Percentiles rank a stretch among this genome's conserved stretches.
phyloP scores from a whole-genome alignment of 108 stramenopile species.

The Tribonema minus region DNA sequence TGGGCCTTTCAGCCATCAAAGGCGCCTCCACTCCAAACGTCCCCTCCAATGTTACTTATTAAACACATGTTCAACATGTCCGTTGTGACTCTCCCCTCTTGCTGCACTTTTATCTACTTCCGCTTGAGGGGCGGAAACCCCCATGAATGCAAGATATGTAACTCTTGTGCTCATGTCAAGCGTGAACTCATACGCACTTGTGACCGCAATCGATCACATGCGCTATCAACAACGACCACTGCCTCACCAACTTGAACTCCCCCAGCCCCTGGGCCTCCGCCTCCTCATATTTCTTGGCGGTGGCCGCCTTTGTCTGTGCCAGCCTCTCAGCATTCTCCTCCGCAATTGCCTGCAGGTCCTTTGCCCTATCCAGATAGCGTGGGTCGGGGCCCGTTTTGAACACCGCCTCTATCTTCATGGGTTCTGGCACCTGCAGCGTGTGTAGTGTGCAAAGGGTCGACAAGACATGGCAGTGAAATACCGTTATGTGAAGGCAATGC shows the following conservation, averaged over 20 bases:
- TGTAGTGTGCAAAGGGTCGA: not conserved
- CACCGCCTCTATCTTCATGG: constrained; percentile 49
- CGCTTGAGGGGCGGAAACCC: no score
- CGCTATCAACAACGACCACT: not conserved
- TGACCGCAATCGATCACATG: no score
- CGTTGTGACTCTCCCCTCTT: no score
- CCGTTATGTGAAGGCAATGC: not conserved
- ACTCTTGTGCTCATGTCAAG: no score
- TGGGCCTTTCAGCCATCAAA: no score
- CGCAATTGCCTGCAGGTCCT: constrained; percentile 17
- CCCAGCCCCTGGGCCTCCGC: constrained; percentile 21
- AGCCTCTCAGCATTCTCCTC: constrained; percentile 29
- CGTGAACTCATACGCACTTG: no score
- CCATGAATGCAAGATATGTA: no score
- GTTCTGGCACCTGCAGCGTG: constrained; percentile 51
- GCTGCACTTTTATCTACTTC: no score
- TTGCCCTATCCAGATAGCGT: constrained; percentile 2
- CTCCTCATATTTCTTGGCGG: constrained; percentile 44
- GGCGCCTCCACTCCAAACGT: no score
- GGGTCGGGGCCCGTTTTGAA: constrained; percentile 31
- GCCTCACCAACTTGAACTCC: constrained; percentile 9
- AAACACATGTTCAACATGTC: no score
- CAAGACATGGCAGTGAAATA: not conserved
- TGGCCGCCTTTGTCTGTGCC: constrained; percentile 14
- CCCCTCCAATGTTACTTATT: no score